Conservation (phyloP, 73 alveolate species). For the Paramecium sonneborni region DNA sequence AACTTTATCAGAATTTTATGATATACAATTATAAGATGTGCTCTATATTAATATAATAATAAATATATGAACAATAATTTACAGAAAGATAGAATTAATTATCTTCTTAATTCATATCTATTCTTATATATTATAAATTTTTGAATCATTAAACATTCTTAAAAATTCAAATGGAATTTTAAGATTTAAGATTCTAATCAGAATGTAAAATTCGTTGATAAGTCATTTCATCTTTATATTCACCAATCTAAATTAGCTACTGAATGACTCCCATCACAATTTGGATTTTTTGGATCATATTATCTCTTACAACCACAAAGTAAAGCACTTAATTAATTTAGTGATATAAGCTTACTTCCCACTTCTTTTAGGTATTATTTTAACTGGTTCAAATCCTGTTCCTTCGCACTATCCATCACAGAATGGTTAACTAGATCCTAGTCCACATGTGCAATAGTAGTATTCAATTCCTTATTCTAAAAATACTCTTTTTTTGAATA, state of each 20-base stretch:
- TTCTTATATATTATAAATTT: too few relatives aligned
- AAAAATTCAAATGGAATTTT: too few relatives aligned
- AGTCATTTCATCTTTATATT: not conserved
- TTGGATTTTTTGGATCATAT: not conserved
- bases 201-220: too few relatives aligned
- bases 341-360: not conserved
- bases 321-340: not conserved
- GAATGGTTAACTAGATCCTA: not conserved
- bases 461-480: slow-evolving; percentile 36
- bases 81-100: too few relatives aligned
- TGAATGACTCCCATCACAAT: not conserved
- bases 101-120: too few relatives aligned
- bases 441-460: slow-evolving; percentile 40
- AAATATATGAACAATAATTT: too few relatives aligned
- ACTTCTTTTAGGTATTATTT: not conserved
- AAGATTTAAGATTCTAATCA: too few relatives aligned
- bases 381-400: slow-evolving; percentile 10
- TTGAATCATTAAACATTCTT: too few relatives aligned
- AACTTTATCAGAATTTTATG: too few relatives aligned
- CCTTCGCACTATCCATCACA: slow-evolving; percentile 46
- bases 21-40: too few relatives aligned
- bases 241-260: not conserved
- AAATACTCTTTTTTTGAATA: not conserved
- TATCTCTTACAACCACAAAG: slow-evolving; percentile 5
- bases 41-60: too few relatives aligned